Percentiles rank a stretch among this genome's conserved stretches.
Evolutionary conservation across 768 basidiomycete genomes (phyloP).

Genomic region (Lactarius evosmus): DNA sequence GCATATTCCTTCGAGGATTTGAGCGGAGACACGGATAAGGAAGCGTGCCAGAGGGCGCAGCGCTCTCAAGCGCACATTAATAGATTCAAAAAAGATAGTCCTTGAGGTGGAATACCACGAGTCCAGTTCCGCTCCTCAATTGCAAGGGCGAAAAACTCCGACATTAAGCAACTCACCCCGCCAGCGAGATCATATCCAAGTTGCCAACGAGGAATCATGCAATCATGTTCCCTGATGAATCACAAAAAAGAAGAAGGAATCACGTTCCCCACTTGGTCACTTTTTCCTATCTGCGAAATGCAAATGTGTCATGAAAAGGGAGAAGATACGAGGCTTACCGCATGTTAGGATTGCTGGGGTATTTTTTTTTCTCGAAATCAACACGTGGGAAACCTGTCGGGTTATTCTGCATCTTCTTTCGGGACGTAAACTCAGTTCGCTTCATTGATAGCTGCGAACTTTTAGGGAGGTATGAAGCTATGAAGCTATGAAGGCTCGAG

Average conservation of each 20-base stretch:
- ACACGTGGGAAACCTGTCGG: not conserved
- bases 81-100: too few species aligned
- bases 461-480: not conserved
- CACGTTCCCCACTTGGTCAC: not conserved
- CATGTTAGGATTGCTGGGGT: not conserved
- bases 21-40: not conserved
- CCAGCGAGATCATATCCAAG: not conserved
- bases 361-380: not conserved
- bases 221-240: too few species aligned
- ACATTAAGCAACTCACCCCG: too few species aligned
- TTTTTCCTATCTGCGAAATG: not conserved
- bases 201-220: not conserved
- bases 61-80: not conserved
- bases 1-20: not conserved
- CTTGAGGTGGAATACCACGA: too few species aligned
- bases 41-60: not conserved
- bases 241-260: too few species aligned
- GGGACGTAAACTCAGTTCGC: not conserved
- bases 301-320: too few species aligned
- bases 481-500: not conserved
- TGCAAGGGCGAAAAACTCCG: not conserved
- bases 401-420: not conserved
- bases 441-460: not conserved
- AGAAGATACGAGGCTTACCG: not conserved
- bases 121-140: too few species aligned